Conservation (phyloP, 768 basidiomycete species). For the Leucocoprinus sp. region DNA sequence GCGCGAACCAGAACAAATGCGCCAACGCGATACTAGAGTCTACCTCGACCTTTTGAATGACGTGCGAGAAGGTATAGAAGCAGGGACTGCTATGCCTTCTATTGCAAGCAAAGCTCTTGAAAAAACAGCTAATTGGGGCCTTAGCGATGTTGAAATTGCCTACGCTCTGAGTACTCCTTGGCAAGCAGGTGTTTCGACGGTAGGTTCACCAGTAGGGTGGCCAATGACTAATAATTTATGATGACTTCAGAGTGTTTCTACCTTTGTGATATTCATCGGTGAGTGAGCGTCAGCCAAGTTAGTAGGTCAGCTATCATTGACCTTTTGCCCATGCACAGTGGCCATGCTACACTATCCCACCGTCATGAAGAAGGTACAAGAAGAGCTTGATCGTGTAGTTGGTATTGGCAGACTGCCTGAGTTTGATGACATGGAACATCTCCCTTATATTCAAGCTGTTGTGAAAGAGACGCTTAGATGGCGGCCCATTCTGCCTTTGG, state of each 20-base stretch:
- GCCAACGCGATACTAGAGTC: constrained; percentile 17
- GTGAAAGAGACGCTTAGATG: constrained; percentile 18
- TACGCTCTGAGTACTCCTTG: constrained; percentile 27
- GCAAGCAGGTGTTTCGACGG: constrained; percentile 22
- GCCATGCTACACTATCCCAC: constrained; percentile 23
- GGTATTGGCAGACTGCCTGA: constrained; percentile 20
- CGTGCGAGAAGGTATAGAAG: constrained; percentile 17
- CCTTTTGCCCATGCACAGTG: constrained; percentile 10
- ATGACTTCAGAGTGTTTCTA: constrained; percentile 8
- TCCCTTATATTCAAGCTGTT: constrained; percentile 17
- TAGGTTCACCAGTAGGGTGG: constrained; percentile 11
- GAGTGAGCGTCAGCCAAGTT: neutral
- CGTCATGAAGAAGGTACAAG: constrained; percentile 21
- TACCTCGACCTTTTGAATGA: constrained; percentile 20
- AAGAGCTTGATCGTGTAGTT: constrained; percentile 23
- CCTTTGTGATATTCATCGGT: constrained; percentile 10
- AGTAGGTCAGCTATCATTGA: neutral
- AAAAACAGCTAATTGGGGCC: constrained; percentile 31
- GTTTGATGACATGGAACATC: constrained; percentile 16
- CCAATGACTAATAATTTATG: neutral
- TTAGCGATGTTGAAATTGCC: constrained; percentile 35
- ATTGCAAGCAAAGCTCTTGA: constrained; percentile 32
- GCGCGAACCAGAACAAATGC: constrained; percentile 19
- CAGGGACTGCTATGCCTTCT: constrained; percentile 20
- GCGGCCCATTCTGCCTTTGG: constrained; percentile 21